Conservation (phyloP, 345 rosid genomes). For the Sisymbrium irio region DNA sequence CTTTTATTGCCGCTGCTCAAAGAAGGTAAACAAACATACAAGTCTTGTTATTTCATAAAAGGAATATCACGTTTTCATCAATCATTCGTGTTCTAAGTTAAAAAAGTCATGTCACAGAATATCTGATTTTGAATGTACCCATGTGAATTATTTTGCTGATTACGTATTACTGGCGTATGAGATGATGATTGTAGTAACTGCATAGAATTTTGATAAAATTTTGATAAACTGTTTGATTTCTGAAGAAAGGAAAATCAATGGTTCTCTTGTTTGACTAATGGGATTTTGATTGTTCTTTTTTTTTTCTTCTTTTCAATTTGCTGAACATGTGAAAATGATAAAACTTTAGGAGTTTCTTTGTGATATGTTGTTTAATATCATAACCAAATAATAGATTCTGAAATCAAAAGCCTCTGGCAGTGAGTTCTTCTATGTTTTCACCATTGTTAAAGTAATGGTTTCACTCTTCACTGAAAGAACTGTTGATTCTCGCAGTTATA, state of each 20-base stretch:
- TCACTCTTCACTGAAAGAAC: neutral
- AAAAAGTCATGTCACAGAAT: neutral
- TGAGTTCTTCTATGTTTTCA: neutral
- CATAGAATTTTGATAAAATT: too few relatives aligned
- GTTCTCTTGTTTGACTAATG: too few relatives aligned
- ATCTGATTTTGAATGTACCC: neutral
- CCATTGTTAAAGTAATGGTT: neutral
- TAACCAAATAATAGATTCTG: neutral
- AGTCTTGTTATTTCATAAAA: neutral
- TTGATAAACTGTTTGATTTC: too few relatives aligned
- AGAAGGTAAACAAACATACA: constrained; percentile 44
- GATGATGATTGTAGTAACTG: too few relatives aligned
- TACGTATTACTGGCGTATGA: neutral
- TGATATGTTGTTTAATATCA: neutral
- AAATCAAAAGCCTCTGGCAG: neutral
- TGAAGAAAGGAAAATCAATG: too few relatives aligned
- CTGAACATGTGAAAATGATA: neutral
- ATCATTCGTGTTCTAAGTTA: neutral
- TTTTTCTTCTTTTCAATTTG: neutral
- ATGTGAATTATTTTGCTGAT: neutral
- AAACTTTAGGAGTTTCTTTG: neutral
- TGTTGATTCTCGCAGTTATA: neutral
- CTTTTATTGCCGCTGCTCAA: constrained; percentile 71
- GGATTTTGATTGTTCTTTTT: too few relatives aligned
- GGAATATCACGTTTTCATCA: neutral